These are phyloP conservation scores for Westerdykella sp. DNA, from an alignment of 2,329 filamentous ascomycete species.

Conservation along the genomic window DNA sequence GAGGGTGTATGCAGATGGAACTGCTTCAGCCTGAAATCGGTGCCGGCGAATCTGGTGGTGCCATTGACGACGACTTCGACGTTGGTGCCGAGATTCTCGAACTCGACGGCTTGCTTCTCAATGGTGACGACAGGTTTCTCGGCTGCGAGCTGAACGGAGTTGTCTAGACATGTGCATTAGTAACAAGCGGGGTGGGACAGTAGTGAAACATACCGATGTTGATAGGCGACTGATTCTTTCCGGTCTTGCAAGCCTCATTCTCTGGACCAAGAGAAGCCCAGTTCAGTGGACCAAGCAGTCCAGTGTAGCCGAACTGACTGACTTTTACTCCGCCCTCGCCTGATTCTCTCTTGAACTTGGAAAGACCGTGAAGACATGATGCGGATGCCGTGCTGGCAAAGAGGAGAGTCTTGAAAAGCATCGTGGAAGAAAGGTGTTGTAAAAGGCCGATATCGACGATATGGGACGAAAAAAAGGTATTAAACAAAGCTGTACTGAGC, in stretches of 20 bases:
- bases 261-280: conserved; percentile 45
- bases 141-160: conserved; percentile 24
- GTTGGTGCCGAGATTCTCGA: conserved; percentile 55
- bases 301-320: conserved; percentile 40
- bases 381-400: conserved; percentile 33
- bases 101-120: conserved; percentile 41
- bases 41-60: conserved; percentile 39
- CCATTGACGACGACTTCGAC: conserved; percentile 52
- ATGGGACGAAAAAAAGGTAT: conserved; percentile 12
- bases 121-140: conserved; percentile 33
- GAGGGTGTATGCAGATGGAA: conserved; percentile 58
- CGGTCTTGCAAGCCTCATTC: conserved; percentile 46
- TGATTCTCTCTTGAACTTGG: conserved; percentile 27
- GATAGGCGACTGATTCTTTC: conserved; percentile 52
- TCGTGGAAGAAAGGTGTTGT: conserved; percentile 9
- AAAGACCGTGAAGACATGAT: conserved; percentile 41
- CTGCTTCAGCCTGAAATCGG: conserved; percentile 44
- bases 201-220: conserved; percentile 39
- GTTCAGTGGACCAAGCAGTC: conserved; percentile 45
- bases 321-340: conserved; percentile 27
- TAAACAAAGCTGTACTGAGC: conserved; percentile 4
- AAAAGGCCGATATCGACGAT: background rate
- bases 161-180: conserved; percentile 22
- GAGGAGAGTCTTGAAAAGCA: conserved; percentile 28
- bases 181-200: conserved; percentile 8